These are phyloP conservation scores for Fusarium devonianum DNA, from an alignment of 2,329 filamentous ascomycete species.

Conservation along the genomic window DNA sequence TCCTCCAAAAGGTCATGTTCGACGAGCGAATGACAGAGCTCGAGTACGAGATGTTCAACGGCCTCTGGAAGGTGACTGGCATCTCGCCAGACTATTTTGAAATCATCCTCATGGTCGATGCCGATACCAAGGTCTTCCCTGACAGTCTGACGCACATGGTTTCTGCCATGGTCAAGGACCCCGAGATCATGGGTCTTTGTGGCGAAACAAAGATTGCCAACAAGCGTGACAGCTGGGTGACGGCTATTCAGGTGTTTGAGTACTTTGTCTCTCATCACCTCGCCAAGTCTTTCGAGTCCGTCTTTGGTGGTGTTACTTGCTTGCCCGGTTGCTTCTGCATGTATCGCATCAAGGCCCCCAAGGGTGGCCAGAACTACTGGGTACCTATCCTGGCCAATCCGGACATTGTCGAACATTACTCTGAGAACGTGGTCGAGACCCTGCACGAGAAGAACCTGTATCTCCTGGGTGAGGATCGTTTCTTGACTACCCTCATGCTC, in stretches of 20 bases:
- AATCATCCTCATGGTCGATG: slow-evolving; percentile 97
- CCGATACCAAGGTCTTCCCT: slow-evolving; percentile 98
- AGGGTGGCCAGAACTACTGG: slow-evolving; percentile 99
- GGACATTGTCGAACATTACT: slow-evolving; percentile 98
- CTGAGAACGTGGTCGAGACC: slow-evolving; percentile 98
- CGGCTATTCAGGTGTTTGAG: slow-evolving; percentile 98
- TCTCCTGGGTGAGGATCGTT: slow-evolving; percentile 91
- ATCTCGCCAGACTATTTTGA: slow-evolving; percentile 99
- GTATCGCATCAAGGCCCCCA: slow-evolving; percentile 99
- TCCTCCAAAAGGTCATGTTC: slow-evolving; percentile 99
- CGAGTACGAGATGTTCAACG: slow-evolving; percentile 99
- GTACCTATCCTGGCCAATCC: slow-evolving; percentile 98
- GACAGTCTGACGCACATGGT: slow-evolving; percentile 99
- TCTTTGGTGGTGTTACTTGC: slow-evolving; percentile 99
- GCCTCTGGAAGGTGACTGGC: slow-evolving; percentile 97
- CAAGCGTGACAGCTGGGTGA: slow-evolving; percentile 93
- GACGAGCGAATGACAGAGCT: slow-evolving; percentile 99
- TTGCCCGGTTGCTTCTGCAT: slow-evolving; percentile 99
- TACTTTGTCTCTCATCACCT: slow-evolving; percentile 99
- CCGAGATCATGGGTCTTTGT: slow-evolving; percentile 98
- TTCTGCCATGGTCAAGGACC: slow-evolving; percentile 98
- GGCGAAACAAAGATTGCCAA: slow-evolving; percentile 99
- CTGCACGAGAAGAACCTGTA: slow-evolving; percentile 97
- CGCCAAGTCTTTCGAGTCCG: slow-evolving; percentile 95
- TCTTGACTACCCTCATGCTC: slow-evolving; percentile 95